Base-by-base conservation (phyloP, 1,139 yeast genomes). In the Suzukiozyma palmioleophila region DNA sequence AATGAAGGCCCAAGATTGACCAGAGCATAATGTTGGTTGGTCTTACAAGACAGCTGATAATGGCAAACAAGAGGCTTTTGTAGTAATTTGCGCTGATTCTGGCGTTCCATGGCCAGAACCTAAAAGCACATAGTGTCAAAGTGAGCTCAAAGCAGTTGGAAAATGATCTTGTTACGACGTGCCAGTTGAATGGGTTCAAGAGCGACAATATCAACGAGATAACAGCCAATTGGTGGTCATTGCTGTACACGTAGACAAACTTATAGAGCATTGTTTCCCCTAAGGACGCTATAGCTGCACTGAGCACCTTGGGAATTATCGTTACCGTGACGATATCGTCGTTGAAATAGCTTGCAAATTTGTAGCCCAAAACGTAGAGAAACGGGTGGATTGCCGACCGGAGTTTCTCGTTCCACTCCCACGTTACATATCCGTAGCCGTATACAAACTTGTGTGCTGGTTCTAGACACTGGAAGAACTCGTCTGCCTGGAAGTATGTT, bases 401-500 rank as follows among this genome's bases (percentile, higher is more conserved):
- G 8, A 94, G 63, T 2, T 80, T 82, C 38, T 73, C 68, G 27
- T 66, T 56, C 98, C 98, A 94, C 60, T 94, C 99, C 98, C 99
- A 94, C 0, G 98, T 89, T 35, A 81, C 56, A 51, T 81, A 79
- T 0, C 98, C 98, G 46, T 81, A 84, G 1, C 94, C 92, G 57
- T 73, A 89, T 0, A 82, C 83, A 22, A 72, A 64, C 9, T 56
- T 46, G 59, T 90, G 96, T 0, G 98, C 98, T 0, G 97, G 96
- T 54, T 94, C 98, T 34, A 94, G 64, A 0, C 92, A 72, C 60
- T 94, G 98, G 79, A 84, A 94, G 63, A 73, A 94, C 59, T 94
- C 99, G 59, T 94, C 99, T 0, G 98, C 94, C 59, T 94, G 99
- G 63, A 92, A 92, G 56, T 80, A 94, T 0, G 97, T 88, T 42